phyloP scores from a whole-genome alignment of 2,329 filamentous ascomycete genomes.

The Elsinoe fawcettii region DNA sequence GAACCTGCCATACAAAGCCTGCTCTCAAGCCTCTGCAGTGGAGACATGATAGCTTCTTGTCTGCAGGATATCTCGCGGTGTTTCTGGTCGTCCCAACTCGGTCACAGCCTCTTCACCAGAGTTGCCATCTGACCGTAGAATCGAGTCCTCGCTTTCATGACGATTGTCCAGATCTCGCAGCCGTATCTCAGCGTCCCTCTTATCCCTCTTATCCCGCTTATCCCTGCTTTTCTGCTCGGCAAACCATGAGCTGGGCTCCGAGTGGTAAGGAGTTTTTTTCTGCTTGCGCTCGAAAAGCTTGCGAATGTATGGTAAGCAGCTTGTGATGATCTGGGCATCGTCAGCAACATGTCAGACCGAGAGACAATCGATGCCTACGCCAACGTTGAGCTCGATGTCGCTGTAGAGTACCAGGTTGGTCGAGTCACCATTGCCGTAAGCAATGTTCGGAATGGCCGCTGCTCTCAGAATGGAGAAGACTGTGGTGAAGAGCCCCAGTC shows the following conservation, averaged over 20 bases:
- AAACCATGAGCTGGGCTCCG: neutral
- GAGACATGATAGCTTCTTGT: neutral
- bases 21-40: neutral
- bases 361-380: neutral
- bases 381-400: conserved; percentile 9
- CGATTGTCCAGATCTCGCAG: neutral
- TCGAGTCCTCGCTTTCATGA: conserved; percentile 7
- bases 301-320: conserved; percentile 10
- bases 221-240: neutral
- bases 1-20: too few species aligned
- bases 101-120: neutral
- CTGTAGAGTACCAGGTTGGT: conserved; percentile 11
- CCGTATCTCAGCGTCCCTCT: neutral
- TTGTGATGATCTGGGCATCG: conserved; percentile 11
- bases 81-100: neutral
- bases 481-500: conserved; percentile 11
- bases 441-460: conserved; percentile 6
- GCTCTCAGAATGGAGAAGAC: conserved; percentile 7
- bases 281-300: neutral
- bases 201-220: neutral
- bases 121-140: neutral
- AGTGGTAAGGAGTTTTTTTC: neutral
- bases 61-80: neutral
- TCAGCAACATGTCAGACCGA: neutral
- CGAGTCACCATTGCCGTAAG: conserved; percentile 6